Conservation (phyloP, 345 rosid genomes). For the Salix exigua region DNA sequence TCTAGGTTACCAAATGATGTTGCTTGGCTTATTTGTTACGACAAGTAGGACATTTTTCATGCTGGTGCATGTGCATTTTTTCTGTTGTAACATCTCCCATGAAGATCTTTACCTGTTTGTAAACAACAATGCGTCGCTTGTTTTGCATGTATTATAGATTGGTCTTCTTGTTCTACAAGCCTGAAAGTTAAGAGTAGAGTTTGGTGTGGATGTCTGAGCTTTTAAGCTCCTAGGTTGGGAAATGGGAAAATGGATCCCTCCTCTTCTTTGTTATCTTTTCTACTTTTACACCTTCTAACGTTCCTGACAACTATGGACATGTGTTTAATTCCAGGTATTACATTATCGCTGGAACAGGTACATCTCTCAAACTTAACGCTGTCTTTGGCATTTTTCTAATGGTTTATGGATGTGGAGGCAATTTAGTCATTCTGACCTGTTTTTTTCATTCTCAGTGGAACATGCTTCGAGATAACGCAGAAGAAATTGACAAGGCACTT, state of each 20-base stretch:
- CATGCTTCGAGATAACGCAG: conserved; percentile 48
- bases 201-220: too few relatives aligned
- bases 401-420: not conserved
- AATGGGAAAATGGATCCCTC: not conserved
- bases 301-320: not conserved
- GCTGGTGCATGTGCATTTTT: not conserved
- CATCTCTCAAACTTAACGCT: conserved; percentile 4
- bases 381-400: not conserved
- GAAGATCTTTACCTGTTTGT: not conserved
- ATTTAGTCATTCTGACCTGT: not conserved
- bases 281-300: not conserved
- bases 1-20: not conserved
- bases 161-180: not conserved
- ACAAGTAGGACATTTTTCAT: not conserved
- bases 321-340: conserved; percentile 51
- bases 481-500: conserved; percentile 64
- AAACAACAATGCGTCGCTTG: not conserved
- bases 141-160: too few relatives aligned
- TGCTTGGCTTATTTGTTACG: not conserved
- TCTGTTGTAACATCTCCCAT: not conserved
- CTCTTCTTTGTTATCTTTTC: not conserved
- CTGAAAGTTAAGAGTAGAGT: not conserved
- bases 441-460: conserved; percentile 54
- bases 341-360: conserved; percentile 87
- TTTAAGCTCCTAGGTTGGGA: not conserved